Conservation (phyloP, 768 basidiomycete genomes). For the Pisolithus orientalis region DNA sequence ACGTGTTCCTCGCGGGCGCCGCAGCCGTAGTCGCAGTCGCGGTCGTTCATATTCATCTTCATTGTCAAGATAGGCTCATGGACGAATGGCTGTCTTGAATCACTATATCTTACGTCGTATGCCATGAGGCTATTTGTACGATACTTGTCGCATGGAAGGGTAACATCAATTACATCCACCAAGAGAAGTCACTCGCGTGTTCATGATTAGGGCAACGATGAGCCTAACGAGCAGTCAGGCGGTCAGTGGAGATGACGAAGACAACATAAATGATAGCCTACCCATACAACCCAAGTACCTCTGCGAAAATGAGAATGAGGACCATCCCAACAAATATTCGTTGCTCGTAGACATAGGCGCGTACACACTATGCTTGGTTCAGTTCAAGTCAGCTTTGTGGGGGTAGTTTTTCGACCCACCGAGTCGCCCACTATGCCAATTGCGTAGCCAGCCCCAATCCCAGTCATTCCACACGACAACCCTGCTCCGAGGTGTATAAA, state of each 20-base stretch:
- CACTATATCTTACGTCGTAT: constrained; percentile 3
- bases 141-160: neutral
- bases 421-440: constrained; percentile 93
- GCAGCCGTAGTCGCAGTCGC: constrained; percentile 4
- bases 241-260: neutral
- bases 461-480: constrained; percentile 85
- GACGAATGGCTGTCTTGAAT: constrained; percentile 6
- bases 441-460: constrained; percentile 89
- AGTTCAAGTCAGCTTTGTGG: constrained; percentile 1
- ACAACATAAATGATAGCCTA: constrained; percentile 28
- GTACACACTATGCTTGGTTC: constrained; percentile 57
- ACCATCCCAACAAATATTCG: constrained; percentile 95
- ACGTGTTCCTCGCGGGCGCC: constrained; percentile 26
- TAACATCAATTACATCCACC: constrained; percentile 15
- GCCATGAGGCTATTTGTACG: constrained; percentile 11
- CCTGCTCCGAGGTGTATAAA: constrained; percentile 93
- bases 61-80: constrained; percentile 3
- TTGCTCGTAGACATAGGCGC: constrained; percentile 87
- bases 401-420: constrained; percentile 40
- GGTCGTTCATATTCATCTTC: constrained; percentile 19
- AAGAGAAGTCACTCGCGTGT: constrained; percentile 59
- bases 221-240: constrained; percentile 35
- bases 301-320: constrained; percentile 88
- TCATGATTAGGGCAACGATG: constrained; percentile 90
- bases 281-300: constrained; percentile 89